These are phyloP conservation scores for Arthrinium phaeospermum DNA, from an alignment of 2,329 filamentous ascomycete species.

Conservation along the genomic window DNA sequence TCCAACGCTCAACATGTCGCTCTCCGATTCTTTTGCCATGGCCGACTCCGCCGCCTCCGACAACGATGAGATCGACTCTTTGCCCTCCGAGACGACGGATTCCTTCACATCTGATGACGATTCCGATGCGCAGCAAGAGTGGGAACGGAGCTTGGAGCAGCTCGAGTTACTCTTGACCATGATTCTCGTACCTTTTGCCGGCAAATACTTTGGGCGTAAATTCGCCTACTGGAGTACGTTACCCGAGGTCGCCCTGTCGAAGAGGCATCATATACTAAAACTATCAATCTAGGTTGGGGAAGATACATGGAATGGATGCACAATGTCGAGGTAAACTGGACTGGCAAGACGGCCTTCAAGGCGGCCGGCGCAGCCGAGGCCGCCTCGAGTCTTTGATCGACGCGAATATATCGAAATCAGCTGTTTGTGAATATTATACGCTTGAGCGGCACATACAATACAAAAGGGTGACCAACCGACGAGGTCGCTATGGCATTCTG, in stretches of 20 bases:
- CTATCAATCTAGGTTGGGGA: constrained; percentile 73
- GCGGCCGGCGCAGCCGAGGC: constrained; percentile 68
- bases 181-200: constrained; percentile 91
- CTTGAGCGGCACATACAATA: constrained; percentile 18
- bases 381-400: constrained; percentile 56
- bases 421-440: background rate
- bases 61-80: constrained; percentile 66
- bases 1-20: constrained; percentile 36
- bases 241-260: background rate
- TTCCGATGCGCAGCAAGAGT: constrained; percentile 91
- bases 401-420: background rate
- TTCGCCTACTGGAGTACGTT: constrained; percentile 94
- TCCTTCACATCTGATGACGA: constrained; percentile 64
- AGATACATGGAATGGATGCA: constrained; percentile 96
- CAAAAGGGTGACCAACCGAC: constrained; percentile 10
- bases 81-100: constrained; percentile 65
- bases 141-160: constrained; percentile 93
- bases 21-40: constrained; percentile 58
- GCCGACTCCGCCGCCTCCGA: constrained; percentile 54
- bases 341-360: constrained; percentile 68
- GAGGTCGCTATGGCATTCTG: background rate
- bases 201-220: constrained; percentile 93
- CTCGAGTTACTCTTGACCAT: constrained; percentile 91
- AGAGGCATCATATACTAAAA: background rate
- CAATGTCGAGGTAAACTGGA: constrained; percentile 71